Base-by-base conservation (phyloP, 345 rosid genomes). In the Acer negundo region DNA sequence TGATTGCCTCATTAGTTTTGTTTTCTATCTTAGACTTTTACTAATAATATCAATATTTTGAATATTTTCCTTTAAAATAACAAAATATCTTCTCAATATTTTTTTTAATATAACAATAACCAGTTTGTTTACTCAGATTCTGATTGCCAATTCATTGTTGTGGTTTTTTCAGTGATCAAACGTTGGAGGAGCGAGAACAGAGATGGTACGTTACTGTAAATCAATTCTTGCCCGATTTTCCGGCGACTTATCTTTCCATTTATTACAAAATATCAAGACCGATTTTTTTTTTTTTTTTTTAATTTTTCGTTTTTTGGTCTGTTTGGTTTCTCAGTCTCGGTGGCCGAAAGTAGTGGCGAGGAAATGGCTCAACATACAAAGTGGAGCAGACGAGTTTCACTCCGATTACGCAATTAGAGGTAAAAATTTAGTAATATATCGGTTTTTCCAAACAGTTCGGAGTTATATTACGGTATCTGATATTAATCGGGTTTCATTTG, bases 311-410 rank as follows among this genome's bases (percentile, higher is more conserved):
- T 17, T 49, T 13, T 1, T 11, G 24, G 10, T 23, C 12, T 16
- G 15, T 1, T 17, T n/a, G 0, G 1, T 63, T 44, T 19, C 66
- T 40, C 82, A 93, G 98, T 51, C 89, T 53, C 89, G 93, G 58
- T 93, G 98, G 98, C 95, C 97, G 3, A 89, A 81, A 83, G 75
- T 78, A 63, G 88, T 93, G 56, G 98, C 77, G 38, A 85, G 86
- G 64, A 95, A 93, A 85, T 95, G 98, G 97, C 87, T 95, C 26
- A 93, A 95, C 79, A 82, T 91, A 81, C 89, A 85, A 51, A 86
- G 90, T 65, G 83, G 88, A 79, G 88, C 86, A 26, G 91, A 85
- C 28, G 97, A 91, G 82, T 94, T 88, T 78, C 87, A 89, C 65
- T 89, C 97, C 3, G 98, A 95, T 82, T 93, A 85, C 73, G 65